A percentile compares a stretch with the other conserved stretches of the same genome.
These are phyloP conservation scores for Kodamaea laetipori DNA, from an alignment of 805 yeast species.

Conservation along the genomic window DNA sequence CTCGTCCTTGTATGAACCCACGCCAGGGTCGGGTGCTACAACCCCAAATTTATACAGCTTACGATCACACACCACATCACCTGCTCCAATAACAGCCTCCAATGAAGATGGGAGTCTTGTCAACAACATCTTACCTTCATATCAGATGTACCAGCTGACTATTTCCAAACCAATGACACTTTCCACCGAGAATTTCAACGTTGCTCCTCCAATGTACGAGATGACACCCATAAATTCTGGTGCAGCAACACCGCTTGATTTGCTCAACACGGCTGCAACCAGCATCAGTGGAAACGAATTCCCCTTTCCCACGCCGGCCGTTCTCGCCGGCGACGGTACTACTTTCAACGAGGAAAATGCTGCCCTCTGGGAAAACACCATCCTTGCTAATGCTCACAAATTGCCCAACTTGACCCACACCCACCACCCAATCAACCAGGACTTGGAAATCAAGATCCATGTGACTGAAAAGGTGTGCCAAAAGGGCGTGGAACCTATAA, in stretches of 20 bases:
- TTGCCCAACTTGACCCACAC: constrained; percentile 34
- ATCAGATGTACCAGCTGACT: constrained; percentile 47
- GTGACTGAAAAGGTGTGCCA: constrained; percentile 43
- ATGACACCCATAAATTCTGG: constrained; percentile 16
- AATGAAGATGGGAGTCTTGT: constrained; percentile 29
- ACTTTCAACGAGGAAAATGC: constrained; percentile 28
- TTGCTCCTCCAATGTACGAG: constrained; percentile 43
- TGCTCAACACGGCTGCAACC: constrained; percentile 3
- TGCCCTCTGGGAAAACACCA: constrained; percentile 38
- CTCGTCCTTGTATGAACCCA: neutral
- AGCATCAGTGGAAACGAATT: constrained; percentile 13
- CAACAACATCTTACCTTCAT: constrained; percentile 44
- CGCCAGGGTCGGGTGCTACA: constrained; percentile 6
- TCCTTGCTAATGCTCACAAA: constrained; percentile 44
- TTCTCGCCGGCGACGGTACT: constrained; percentile 6
- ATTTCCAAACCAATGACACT: constrained; percentile 39
- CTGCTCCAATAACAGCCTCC: constrained; percentile 12
- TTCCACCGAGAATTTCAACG: constrained; percentile 40
- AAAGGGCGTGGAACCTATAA: constrained; percentile 38
- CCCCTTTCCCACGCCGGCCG: constrained; percentile 20
- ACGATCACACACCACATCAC: constrained; percentile 14
- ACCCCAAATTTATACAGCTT: constrained; percentile 3
- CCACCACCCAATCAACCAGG: constrained; percentile 21
- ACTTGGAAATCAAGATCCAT: constrained; percentile 35
- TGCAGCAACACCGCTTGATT: constrained; percentile 2